Conservation (phyloP, 805 yeast genomes). For the Limtongia smithiae region DNA sequence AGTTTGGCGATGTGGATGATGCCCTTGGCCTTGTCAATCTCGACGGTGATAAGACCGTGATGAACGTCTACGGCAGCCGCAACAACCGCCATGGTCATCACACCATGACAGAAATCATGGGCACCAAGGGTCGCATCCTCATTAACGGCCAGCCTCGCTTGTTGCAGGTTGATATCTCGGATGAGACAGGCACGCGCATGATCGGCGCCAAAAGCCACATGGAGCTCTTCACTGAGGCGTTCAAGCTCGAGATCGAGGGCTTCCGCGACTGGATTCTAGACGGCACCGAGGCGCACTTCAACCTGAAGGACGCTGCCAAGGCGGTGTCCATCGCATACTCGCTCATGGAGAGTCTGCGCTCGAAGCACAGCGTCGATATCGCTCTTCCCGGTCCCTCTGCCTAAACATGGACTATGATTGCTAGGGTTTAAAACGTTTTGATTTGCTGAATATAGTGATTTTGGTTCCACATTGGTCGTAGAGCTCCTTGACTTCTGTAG, state of each 20-base stretch:
- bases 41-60: slow-evolving; percentile 16
- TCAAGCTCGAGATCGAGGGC: slow-evolving; percentile 17
- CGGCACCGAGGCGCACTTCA: slow-evolving; percentile 12
- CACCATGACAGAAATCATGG: slow-evolving; percentile 29
- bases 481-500: no score
- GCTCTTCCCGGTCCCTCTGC: no score
- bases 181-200: slow-evolving; percentile 23
- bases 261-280: slow-evolving; percentile 26
- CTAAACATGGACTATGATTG: no score
- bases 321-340: slow-evolving; percentile 26
- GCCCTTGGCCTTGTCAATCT: slow-evolving; percentile 28
- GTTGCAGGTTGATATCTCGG: slow-evolving; percentile 18
- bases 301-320: slow-evolving; percentile 29
- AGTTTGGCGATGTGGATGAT: slow-evolving; percentile 31
- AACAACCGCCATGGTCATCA: slow-evolving; percentile 31
- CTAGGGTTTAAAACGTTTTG: no score
- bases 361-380: no score
- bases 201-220: slow-evolving; percentile 16
- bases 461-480: no score
- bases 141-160: slow-evolving; percentile 27
- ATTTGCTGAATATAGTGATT: no score
- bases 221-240: slow-evolving; percentile 21
- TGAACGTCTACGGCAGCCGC: slow-evolving; percentile 27
- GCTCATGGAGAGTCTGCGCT: no score
- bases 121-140: slow-evolving; percentile 29